Base-by-base conservation (phyloP, 768 basidiomycete genomes). In the Coprinellus micaceus region DNA sequence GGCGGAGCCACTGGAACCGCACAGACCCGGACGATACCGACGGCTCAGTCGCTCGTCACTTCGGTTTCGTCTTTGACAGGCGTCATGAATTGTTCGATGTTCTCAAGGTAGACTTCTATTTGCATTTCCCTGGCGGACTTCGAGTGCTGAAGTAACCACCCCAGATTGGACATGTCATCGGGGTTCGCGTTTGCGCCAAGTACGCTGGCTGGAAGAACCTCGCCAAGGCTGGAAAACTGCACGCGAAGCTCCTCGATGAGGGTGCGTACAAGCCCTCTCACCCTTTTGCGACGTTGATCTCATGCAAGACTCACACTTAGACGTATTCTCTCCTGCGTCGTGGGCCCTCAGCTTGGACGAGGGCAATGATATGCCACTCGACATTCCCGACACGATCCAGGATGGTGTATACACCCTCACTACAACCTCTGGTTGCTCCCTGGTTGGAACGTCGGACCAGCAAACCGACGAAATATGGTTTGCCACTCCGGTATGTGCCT, bases 381-480 rank as follows among this genome's bases (percentile, higher is more conserved):
- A 61, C 33, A 61, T 61, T 19, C 60, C 64, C 4, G 58, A 58
- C 19, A 41, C 33, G 12, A 60, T 66, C 22, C 53, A 62, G 15
- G 59, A 63, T 33, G 65, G 65, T 1, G 54, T 63, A 1, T 66
- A 66, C 43, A 61, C 60, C 46, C 33, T 66, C 43, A 58, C 60
- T 30, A 57, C 65, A 11, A 59, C 58, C 17, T 47, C 54, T 5
- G 45, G 33, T 5, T 61, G 61, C 29, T 59, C 60, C 52, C 40
- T 65, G 19, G 52, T 45, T 15, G 55, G 60, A 13, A 52, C 49
- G 6, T 44, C 45, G 21, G 56, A 61, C 33, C 59, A 62, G 21
- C 59, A 60, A 28, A 52, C 55, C 1, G 30, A 58, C n/a, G 41
- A 24, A 1, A 61, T 69, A 4, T 69, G 67, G 68, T 66, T 69